A percentile compares a stretch with the other conserved stretches of the same genome.
Conservation (phyloP, 306 rosid genomes). For the Cucurbita pepo region DNA sequence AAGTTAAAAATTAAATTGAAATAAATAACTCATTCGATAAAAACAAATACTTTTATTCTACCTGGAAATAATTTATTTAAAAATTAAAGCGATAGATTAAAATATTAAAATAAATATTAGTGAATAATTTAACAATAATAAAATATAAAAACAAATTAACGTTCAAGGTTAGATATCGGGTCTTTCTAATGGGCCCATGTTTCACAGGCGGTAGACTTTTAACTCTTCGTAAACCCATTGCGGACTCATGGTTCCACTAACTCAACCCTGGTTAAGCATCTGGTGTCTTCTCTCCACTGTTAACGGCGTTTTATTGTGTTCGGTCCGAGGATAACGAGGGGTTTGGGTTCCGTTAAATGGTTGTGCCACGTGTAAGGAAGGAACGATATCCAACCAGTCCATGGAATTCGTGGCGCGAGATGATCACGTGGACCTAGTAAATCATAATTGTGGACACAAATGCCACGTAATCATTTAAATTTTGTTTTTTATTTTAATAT, state of each 20-base stretch:
- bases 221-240: not conserved
- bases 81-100: not conserved
- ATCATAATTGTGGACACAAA: conserved; percentile 2
- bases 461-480: not conserved
- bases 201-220: not conserved
- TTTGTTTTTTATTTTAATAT: not conserved
- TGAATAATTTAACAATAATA: not conserved
- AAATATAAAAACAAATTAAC: not conserved
- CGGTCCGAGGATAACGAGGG: not conserved
- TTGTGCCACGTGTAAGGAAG: not conserved
- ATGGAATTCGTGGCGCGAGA: not conserved
- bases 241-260: not conserved
- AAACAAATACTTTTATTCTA: not conserved
- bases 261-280: not conserved
- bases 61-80: not conserved
- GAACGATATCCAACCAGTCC: not conserved
- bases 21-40: not conserved
- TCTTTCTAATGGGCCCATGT: not conserved
- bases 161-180: not conserved
- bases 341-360: not conserved
- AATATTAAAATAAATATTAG: not conserved
- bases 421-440: not conserved
- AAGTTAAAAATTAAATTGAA: not conserved
- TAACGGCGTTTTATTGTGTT: not conserved
- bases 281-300: not conserved